Evolutionary conservation across 768 basidiomycete genomes (phyloP), one percentile per base, ranked within the genome.

Genomic region (Leccinum obscurum): DNA sequence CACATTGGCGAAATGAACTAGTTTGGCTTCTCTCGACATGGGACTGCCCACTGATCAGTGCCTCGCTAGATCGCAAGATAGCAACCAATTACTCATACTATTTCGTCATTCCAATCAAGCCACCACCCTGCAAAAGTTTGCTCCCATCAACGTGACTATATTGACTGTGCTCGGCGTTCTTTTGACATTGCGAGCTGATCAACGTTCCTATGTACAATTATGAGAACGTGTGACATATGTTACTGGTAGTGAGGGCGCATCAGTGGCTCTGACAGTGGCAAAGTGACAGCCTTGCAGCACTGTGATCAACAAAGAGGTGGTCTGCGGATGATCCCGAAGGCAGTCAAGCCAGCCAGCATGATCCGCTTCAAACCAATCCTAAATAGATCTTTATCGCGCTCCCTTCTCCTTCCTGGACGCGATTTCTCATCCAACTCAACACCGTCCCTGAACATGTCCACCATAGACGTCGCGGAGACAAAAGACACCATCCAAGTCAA

Each of bases 401-500:
- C 58, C 50, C 34, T 24, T 15, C 30, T 28, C 44, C 34, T 57
- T 54, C 9, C 46, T 26, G 51, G 41, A n/a, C 56, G 49, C 15
- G 14, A 32, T 55, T 28, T 50, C 22, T 51, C 57, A 15, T 57
- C 24, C 49, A 32, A 26, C 26, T 39, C 61, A 22, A 20, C 55
- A 20, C 24, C 59, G 26, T 56, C 58, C 32, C 17, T 35, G 6
- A 24, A 54, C 59, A 75, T 71, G 69, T 59, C 73, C 8, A 35
- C 49, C 57, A 34, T 67, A 44, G 61, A 67, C 59, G 73, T 86
- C 59, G 73, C 80, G 4, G 73, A 83, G 59, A 70, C 79, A 15
- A 76, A 81, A 8, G 79, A 84, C 70, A 85, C 83, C 59, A 75
- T 92, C 68, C 78, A 84, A 62, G 85, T 97, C 55, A 83, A 86